These are phyloP conservation scores for Solanum chilense DNA, from an alignment of 257 asterid species.

Conservation along the genomic window DNA sequence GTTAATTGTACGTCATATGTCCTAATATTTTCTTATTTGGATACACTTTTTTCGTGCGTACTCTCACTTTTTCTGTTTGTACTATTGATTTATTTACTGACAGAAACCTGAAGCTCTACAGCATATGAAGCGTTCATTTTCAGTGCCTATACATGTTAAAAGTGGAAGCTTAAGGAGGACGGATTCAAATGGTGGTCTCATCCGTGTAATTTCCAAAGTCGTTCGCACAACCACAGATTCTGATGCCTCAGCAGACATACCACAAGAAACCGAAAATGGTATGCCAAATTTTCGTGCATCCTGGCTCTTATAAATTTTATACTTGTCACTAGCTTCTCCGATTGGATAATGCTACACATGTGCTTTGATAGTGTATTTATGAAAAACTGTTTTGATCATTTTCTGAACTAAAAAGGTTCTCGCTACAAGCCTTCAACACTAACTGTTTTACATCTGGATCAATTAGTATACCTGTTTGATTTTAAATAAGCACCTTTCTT, in stretches of 20 bases:
- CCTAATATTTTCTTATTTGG: background rate
- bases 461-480: background rate
- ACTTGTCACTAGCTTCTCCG: background rate
- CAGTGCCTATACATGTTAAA: slow-evolving; percentile 82
- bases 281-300: slow-evolving; percentile 3
- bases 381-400: background rate
- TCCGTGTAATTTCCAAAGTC: slow-evolving; percentile 67
- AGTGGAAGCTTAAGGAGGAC: slow-evolving; percentile 58
- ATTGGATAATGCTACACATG: background rate
- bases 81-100: slow-evolving; percentile 9
- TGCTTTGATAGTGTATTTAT: background rate
- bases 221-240: slow-evolving; percentile 32
- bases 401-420: background rate
- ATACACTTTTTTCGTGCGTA: background rate
- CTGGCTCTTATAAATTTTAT: background rate
- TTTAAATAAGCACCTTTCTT: background rate
- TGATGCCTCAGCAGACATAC: slow-evolving; percentile 33
- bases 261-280: slow-evolving; percentile 50
- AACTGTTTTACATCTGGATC: background rate
- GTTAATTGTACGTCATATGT: slow-evolving; percentile 31
- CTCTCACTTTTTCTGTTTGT: background rate
- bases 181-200: slow-evolving; percentile 65
- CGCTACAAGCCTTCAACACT: background rate
- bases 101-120: slow-evolving; percentile 51
- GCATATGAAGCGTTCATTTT: slow-evolving; percentile 63